phyloP scores from a whole-genome alignment of 371 early-diverging fungal genomes.

The Blakeslea trispora region DNA sequence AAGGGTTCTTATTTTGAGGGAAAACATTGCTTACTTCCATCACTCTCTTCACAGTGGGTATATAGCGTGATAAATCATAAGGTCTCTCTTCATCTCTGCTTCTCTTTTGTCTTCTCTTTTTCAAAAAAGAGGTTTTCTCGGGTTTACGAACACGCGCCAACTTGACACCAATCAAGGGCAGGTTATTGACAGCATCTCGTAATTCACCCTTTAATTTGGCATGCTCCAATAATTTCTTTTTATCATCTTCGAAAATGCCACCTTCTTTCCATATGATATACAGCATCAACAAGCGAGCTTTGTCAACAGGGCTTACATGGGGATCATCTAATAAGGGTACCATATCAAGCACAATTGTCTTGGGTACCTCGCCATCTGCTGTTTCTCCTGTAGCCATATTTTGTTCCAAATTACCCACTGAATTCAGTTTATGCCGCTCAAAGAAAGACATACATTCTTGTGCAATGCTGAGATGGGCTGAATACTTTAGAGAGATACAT shows the following conservation, averaged over 20 bases:
- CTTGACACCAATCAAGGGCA: slow-evolving; percentile 68
- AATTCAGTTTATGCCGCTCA: slow-evolving; percentile 71
- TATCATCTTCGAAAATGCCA: slow-evolving; percentile 69
- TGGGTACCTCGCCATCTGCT: slow-evolving; percentile 77
- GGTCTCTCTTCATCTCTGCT: slow-evolving; percentile 41
- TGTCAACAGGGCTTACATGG: slow-evolving; percentile 66
- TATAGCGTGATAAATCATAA: slow-evolving; percentile 72
- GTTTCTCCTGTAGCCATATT: slow-evolving; percentile 91
- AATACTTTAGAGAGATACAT: slow-evolving; percentile 58
- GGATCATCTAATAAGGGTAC: slow-evolving; percentile 82
- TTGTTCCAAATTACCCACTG: slow-evolving; percentile 84
- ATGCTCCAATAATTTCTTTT: slow-evolving; percentile 70
- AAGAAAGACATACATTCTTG: slow-evolving; percentile 88
- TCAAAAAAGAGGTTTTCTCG: slow-evolving; percentile 35
- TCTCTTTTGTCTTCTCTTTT: slow-evolving; percentile 35
- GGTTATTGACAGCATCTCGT: slow-evolving; percentile 75
- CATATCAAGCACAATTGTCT: slow-evolving; percentile 84
- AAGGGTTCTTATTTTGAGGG: too few species aligned
- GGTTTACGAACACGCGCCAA: slow-evolving; percentile 34
- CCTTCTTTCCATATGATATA: slow-evolving; percentile 78
- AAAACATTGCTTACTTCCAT: slow-evolving; percentile 43
- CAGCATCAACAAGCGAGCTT: slow-evolving; percentile 85
- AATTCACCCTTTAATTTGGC: slow-evolving; percentile 72
- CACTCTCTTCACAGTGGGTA: slow-evolving; percentile 59
- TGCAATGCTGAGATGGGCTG: slow-evolving; percentile 91